These are phyloP conservation scores for Pythium rhizo-oryzae DNA, from an alignment of 352 stramenopile genomes.

Conservation along the genomic window DNA sequence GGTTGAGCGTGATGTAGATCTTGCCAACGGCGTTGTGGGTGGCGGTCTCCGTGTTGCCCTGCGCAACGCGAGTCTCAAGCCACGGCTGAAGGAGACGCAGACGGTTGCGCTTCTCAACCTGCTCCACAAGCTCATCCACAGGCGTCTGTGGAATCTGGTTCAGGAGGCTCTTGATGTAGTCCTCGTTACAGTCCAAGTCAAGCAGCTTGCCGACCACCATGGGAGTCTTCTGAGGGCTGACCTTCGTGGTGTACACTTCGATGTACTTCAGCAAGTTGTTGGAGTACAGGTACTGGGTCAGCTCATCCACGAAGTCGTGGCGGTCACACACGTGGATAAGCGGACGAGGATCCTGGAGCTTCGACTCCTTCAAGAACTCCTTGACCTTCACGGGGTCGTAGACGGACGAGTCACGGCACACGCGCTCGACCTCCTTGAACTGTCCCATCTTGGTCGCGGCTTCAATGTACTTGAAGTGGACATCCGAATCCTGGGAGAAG, in stretches of 20 bases:
- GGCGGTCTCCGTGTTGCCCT: slow-evolving; percentile 98
- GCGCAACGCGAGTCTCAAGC: slow-evolving; percentile 98
- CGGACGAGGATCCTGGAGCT: slow-evolving; percentile 98
- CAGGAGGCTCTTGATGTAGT: slow-evolving; percentile 99
- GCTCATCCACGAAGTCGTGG: slow-evolving; percentile 99
- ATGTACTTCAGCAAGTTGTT: slow-evolving; percentile 99
- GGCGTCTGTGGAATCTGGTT: slow-evolving; percentile 96
- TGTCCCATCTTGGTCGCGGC: slow-evolving; percentile 99
- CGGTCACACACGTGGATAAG: slow-evolving; percentile 99
- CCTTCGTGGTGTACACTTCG: slow-evolving; percentile 99
- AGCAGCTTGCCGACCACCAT: slow-evolving; percentile 99
- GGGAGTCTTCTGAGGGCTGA: slow-evolving; percentile 98
- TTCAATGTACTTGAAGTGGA: slow-evolving; percentile 99
- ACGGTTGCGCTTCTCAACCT: slow-evolving; percentile 99
- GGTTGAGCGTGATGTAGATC: slow-evolving; percentile 99
- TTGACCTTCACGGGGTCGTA: slow-evolving; percentile 99
- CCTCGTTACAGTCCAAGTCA: slow-evolving; percentile 98
- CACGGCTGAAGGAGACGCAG: slow-evolving; percentile 98
- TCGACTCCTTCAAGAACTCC: slow-evolving; percentile 99
- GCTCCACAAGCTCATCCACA: slow-evolving; percentile 98
- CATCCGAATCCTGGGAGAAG: slow-evolving; percentile 96
- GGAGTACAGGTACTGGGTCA: slow-evolving; percentile 99
- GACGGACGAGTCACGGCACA: slow-evolving; percentile 99
- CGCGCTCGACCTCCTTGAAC: slow-evolving; percentile 99
- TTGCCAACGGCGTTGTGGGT: slow-evolving; percentile 99